Evolutionary conservation across 139 green algal genomes (phyloP), one percentile per base, ranked within the genome.

Genomic region (Picochlorum sp.): DNA sequence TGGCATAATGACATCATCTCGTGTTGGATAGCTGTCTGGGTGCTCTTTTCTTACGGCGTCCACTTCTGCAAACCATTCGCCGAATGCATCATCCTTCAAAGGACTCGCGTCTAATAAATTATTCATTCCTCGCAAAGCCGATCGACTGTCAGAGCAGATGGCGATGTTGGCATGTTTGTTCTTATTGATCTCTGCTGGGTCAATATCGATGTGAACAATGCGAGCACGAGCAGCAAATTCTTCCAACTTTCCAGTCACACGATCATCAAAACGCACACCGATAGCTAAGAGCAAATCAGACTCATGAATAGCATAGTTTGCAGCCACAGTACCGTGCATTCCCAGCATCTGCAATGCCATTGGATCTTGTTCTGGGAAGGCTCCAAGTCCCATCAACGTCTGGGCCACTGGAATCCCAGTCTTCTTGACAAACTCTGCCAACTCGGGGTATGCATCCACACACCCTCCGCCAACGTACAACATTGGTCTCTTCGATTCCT

Each of bases 151-250:
- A 20, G 89, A 74, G 65, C 69, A 89, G 26, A 97, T 62, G 9
- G 89, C 75, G 51, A 97, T 82, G 75, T 95, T 81, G 18, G 92
- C 83, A 8, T 83, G 38, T 86, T 99, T 99, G 94, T 99, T 99
- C 86, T 99, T 99, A 75, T 87, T 66, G 71, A 99, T 96, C 84
- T 99, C 92, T 3, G 94, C 94, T 1, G 94, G 84, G 80, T 99
- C 94, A 60, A 99, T 95, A 75, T 99, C 94, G 44, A 99, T 87
- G 81, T 99, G 94, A 62, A 98, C 85, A 71, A 99, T 97, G 67
- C 79, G 80, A 10, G 94, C 80, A 24, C 79, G 81, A 34, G 78
- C 69, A 0, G 94, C 94, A 80, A 99, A 99, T 8, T 82, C 72
- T 68, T 98, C 93, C 52, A 99, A 84, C 84, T 95, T 96, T 70